Evolutionary conservation across 192 early-diverging fungal species (phyloP).

Genomic region (Rhizophagus clarus): DNA sequence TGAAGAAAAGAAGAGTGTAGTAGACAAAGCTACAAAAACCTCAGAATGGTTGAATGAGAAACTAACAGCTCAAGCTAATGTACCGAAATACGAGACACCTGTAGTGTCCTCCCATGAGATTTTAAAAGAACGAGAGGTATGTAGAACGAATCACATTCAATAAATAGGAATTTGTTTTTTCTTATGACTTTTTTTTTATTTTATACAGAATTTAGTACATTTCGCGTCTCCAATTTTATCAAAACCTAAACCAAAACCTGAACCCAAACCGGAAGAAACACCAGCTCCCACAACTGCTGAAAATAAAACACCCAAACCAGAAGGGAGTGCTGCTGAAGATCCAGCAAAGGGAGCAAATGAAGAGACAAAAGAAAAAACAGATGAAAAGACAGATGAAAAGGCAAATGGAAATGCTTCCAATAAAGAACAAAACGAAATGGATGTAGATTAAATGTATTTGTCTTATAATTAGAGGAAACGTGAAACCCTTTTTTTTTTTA

Average conservation of each 20-base stretch:
- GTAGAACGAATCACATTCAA: background rate
- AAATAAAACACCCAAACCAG: background rate
- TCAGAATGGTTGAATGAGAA: conserved; percentile 87
- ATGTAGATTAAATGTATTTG: background rate
- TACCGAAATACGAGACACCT: conserved; percentile 76
- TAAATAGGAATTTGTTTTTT: background rate
- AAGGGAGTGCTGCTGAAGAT: background rate
- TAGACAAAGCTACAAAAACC: conserved; percentile 72
- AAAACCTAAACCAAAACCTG: conserved; percentile 82
- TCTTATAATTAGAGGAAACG: no score
- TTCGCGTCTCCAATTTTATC: conserved; percentile 81
- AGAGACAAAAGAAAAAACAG: no score
- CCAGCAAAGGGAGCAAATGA: background rate
- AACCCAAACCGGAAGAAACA: conserved; percentile 49
- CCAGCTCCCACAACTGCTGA: conserved; percentile 21
- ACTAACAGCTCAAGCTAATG: conserved; percentile 71
- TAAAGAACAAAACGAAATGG: background rate
- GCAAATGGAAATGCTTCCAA: background rate
- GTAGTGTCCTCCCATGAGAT: conserved; percentile 74
- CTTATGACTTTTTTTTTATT: background rate
- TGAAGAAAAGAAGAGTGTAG: conserved; percentile 83
- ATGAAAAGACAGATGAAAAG: background rate
- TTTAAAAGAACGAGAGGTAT: conserved; percentile 66
- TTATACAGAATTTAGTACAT: conserved; percentile 48
- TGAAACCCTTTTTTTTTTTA: no score